phyloP scores from a whole-genome alignment of 306 rosid genomes.

The Erythrophleum fordii region DNA sequence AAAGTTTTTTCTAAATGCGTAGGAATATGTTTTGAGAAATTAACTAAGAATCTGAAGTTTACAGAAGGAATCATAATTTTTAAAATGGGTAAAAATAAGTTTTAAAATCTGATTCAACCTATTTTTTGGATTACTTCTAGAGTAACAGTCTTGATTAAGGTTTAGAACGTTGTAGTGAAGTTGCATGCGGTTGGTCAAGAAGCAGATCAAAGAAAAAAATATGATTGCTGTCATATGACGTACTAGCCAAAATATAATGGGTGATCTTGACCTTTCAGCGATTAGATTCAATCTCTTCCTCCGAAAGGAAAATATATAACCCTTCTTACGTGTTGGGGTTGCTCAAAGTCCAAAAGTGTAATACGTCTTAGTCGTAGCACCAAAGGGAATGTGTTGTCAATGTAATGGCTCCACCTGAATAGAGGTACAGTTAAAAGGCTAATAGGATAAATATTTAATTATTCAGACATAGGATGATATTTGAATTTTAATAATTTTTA shows the following conservation, averaged over 20 bases:
- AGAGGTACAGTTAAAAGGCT: too few species aligned
- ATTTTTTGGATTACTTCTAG: neutral
- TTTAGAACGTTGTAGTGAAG: neutral
- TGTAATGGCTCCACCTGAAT: too few species aligned
- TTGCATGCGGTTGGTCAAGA: constrained; percentile 1
- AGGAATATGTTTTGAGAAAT: too few species aligned
- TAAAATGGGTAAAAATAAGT: neutral
- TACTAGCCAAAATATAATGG: neutral
- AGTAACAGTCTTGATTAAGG: neutral
- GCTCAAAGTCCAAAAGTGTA: neutral
- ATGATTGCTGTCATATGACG: neutral
- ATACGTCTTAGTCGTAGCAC: neutral
- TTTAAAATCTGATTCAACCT: neutral
- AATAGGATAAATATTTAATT: too few species aligned
- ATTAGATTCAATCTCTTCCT: neutral
- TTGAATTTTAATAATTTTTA: too few species aligned
- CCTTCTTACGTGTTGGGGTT: neutral
- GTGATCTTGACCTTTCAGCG: neutral
- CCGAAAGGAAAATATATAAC: neutral
- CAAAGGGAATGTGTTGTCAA: neutral
- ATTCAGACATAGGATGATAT: too few species aligned
- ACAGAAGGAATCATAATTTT: neutral
- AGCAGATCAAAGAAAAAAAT: neutral
- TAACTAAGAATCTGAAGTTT: too few species aligned
- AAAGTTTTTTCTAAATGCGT: too few species aligned